phyloP scores from a whole-genome alignment of 179 eudicot genomes.

The Spinacia oleracea region DNA sequence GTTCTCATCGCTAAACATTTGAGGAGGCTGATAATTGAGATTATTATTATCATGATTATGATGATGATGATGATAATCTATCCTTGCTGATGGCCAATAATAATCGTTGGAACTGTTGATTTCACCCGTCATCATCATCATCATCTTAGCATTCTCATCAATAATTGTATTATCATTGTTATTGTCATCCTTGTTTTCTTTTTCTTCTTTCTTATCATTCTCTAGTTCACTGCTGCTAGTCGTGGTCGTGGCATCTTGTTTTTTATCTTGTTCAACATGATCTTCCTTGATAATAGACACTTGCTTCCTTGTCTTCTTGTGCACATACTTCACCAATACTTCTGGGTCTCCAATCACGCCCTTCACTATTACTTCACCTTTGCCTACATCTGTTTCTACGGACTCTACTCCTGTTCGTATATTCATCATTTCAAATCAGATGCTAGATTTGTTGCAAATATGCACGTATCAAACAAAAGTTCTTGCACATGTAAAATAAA shows the following conservation, averaged over 20 bases:
- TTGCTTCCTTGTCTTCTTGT: constrained; percentile 58
- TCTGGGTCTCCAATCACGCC: constrained; percentile 51
- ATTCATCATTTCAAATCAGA: not conserved
- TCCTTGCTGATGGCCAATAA: constrained; percentile 34
- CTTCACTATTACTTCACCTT: constrained; percentile 50
- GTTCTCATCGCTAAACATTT: constrained; percentile 68
- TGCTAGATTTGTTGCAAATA: too few species aligned
- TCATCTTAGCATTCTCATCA: constrained; percentile 14
- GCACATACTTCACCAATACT: constrained; percentile 43
- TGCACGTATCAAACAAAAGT: too few species aligned
- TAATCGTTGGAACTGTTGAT: constrained; percentile 36
- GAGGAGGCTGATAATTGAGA: constrained; percentile 27
- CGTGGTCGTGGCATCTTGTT: constrained; percentile 26
- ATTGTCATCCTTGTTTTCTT: not conserved
- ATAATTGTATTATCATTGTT: not conserved
- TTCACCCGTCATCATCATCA: constrained; percentile 21
- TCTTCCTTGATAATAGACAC: constrained; percentile 48
- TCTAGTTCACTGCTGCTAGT: constrained; percentile 28
- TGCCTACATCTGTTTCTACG: constrained; percentile 56
- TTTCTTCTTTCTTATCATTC: constrained; percentile 13
- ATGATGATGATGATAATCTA: constrained; percentile 32
- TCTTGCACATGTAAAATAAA: too few species aligned
- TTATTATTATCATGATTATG: constrained; percentile 3
- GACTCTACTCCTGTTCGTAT: constrained; percentile 54
- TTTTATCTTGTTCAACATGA: constrained; percentile 40